A percentile compares a stretch with the other conserved stretches of the same genome.
Conservation (phyloP, 140 eudicot genomes). For the Oenanthe javanica region DNA sequence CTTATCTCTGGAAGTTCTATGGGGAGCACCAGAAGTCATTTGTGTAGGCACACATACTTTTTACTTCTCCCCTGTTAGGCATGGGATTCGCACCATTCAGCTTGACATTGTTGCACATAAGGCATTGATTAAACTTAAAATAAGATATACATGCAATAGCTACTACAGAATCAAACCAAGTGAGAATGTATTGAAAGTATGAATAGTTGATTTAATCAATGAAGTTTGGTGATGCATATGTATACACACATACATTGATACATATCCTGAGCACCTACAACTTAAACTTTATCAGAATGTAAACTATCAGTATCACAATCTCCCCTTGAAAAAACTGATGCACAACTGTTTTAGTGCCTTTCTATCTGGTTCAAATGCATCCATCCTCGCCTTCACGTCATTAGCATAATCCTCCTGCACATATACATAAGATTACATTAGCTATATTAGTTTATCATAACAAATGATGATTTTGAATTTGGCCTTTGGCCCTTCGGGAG, state of each 20-base stretch:
- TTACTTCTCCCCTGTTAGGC: neutral
- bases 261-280: neutral
- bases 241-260: neutral
- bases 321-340: conserved; percentile 75
- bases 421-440: neutral
- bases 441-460: neutral
- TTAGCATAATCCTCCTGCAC: conserved; percentile 43
- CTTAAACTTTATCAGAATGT: neutral
- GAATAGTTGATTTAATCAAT: neutral
- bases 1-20: too few relatives aligned
- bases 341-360: conserved; percentile 81
- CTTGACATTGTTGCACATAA: neutral
- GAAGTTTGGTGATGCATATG: neutral
- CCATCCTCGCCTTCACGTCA: conserved; percentile 45
- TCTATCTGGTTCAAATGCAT: conserved; percentile 59
- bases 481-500: too few relatives aligned
- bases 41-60: too few relatives aligned
- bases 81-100: neutral
- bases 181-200: neutral
- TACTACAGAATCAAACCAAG: neutral
- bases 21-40: too few relatives aligned
- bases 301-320: conserved; percentile 23
- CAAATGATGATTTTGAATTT: neutral
- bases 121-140: neutral
- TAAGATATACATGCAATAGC: too few relatives aligned